Conservation (phyloP, 129 eudicot species). For the Ambrosia artemisiifolia region DNA sequence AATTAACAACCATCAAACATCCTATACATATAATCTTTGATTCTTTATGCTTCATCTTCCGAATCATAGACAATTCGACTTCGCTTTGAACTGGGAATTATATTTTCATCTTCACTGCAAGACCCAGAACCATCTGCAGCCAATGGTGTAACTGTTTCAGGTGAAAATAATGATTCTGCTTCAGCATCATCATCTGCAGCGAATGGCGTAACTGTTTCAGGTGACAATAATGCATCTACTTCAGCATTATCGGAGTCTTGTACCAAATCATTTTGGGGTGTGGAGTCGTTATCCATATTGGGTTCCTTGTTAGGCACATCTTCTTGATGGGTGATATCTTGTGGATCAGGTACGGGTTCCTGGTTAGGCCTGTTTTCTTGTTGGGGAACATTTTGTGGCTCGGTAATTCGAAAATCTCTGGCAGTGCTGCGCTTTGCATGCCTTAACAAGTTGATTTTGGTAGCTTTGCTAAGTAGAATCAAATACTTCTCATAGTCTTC, state of each 20-base stretch:
- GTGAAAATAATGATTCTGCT: constrained; percentile 25
- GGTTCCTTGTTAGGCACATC: constrained; percentile 24
- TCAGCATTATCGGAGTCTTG: constrained; percentile 36
- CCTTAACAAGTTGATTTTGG: constrained; percentile 59
- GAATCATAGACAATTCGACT: constrained; percentile 54
- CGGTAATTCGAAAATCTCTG: constrained; percentile 61
- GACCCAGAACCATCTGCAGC: constrained; percentile 51
- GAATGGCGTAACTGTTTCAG: constrained; percentile 23
- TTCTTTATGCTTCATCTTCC: constrained; percentile 41
- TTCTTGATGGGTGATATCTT: constrained; percentile 28
- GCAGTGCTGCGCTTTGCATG: constrained; percentile 83
- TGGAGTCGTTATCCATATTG: constrained; percentile 21
- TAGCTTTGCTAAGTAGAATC: constrained; percentile 63
- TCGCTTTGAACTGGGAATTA: constrained; percentile 43
- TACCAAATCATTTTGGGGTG: constrained; percentile 31
- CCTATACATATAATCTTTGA: constrained; percentile 1
- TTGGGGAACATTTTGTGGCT: constrained; percentile 16
- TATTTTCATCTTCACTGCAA: constrained; percentile 42
- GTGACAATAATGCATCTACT: constrained; percentile 27
- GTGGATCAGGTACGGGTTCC: constrained; percentile 29
- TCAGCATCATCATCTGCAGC: constrained; percentile 26
- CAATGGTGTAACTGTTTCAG: constrained; percentile 11
- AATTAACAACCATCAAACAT: not conserved
- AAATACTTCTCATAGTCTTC: constrained; percentile 85
- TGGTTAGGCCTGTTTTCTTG: constrained; percentile 34